These are phyloP conservation scores for Pseudoscleropodium purum DNA, from an alignment of 225 moss, liverwort and hornwort genomes.

Conservation along the genomic window DNA sequence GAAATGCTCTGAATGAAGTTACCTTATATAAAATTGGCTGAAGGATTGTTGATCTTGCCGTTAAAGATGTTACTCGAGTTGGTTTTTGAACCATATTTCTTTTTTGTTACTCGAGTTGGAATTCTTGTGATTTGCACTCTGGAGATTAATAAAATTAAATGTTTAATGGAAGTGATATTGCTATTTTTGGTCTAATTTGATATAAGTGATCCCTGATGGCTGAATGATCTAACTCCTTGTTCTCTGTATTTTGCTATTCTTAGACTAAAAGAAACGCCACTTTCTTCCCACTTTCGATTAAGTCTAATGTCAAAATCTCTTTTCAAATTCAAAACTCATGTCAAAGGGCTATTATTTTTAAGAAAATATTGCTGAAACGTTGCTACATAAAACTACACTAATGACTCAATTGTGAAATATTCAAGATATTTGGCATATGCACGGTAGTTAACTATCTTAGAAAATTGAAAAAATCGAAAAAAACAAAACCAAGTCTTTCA, in stretches of 20 bases:
- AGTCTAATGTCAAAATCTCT: background rate
- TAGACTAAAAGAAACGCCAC: accelerated
- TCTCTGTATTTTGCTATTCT: background rate
- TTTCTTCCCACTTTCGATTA: background rate
- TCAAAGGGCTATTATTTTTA: background rate
- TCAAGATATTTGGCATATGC: background rate
- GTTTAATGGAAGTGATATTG: background rate
- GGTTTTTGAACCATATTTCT: background rate
- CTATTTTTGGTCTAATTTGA: background rate
- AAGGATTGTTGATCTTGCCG: accelerated
- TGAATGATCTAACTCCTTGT: background rate
- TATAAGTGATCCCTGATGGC: background rate
- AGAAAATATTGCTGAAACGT: background rate
- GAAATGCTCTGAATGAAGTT: background rate
- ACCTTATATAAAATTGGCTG: accelerated
- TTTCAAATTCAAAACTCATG: background rate
- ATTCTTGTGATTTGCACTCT: background rate
- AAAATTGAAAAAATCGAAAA: background rate
- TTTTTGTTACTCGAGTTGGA: accelerated
- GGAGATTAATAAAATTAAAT: background rate
- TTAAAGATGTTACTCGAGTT: no score
- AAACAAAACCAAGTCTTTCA: no score
- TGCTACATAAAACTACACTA: no score
- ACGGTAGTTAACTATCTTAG: background rate
- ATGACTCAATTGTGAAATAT: background rate